A percentile compares a stretch with the other conserved stretches of the same genome.
Evolutionary conservation across 2,329 filamentous ascomycete genomes (phyloP).

Genomic region (Hansfordia pulvinata): DNA sequence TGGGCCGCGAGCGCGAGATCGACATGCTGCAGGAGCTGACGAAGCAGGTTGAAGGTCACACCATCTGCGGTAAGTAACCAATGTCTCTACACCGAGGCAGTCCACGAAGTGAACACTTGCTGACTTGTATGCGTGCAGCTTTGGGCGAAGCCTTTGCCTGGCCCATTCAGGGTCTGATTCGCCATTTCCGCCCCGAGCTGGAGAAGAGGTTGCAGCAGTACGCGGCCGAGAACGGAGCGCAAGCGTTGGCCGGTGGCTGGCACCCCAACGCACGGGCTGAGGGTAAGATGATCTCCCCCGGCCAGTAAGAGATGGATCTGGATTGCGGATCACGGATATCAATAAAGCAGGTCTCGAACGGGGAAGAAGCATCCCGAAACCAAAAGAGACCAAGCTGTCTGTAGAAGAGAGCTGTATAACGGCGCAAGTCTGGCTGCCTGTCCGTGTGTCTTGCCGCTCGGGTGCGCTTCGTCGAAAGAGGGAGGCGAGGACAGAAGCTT

Average conservation of each 20-base stretch:
- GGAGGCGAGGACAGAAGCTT: too few relatives aligned
- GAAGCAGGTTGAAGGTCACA: slow-evolving; percentile 98
- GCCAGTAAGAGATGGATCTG: slow-evolving; percentile 54
- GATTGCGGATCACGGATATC: neutral
- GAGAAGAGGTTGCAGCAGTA: slow-evolving; percentile 82
- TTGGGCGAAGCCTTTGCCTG: slow-evolving; percentile 96
- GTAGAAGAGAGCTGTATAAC: too few relatives aligned
- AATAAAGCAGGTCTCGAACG: too few relatives aligned
- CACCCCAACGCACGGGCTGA: slow-evolving; percentile 57
- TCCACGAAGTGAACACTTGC: neutral
- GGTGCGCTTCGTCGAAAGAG: too few relatives aligned
- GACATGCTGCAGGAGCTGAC: slow-evolving; percentile 99
- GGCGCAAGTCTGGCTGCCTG: too few relatives aligned
- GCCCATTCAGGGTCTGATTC: slow-evolving; percentile 95
- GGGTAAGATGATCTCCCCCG: slow-evolving; percentile 77
- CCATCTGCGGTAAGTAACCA: slow-evolving; percentile 71
- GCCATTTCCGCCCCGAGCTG: slow-evolving; percentile 93
- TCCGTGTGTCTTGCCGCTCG: too few relatives aligned
- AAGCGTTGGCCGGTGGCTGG: slow-evolving; percentile 80
- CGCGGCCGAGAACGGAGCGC: slow-evolving; percentile 56
- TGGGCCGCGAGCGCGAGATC: slow-evolving; percentile 82
- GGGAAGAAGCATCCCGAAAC: too few relatives aligned
- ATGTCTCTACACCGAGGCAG: too few relatives aligned
- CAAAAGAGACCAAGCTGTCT: too few relatives aligned
- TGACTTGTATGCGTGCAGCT: slow-evolving; percentile 33